Evolutionary conservation across 768 basidiomycete species (phyloP), one percentile per base, ranked within the genome.

Genomic region (Boletus pseudopeckii): DNA sequence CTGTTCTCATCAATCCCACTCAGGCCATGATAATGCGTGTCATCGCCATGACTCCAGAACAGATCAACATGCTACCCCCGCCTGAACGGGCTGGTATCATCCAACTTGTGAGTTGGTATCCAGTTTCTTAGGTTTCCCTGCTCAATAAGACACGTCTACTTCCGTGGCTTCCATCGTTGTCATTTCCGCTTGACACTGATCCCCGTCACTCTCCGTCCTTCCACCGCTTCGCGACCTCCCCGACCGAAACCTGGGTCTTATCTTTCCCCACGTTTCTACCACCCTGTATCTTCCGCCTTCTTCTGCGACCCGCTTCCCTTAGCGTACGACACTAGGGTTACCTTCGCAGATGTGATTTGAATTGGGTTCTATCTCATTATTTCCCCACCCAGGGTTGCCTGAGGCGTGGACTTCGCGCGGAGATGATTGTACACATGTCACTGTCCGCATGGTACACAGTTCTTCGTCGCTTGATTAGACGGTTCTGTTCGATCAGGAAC

Each of bases 21-120:
- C 55, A 86, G 86, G 80, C 80, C 37, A 82, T 92, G 71, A 83
- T 95, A 36, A 78, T 89, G 73, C 85, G 85, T 49, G 86, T 95
- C 3, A 63, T 94, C 51, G 74, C 81, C 34, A 88, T 98, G 85
- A 88, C 90, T 1, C 83, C 85, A 2, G 92, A 91, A 37, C 90
- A 97, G 67, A 85, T 97, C 53, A 82, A 84, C 46, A 75, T 76
- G 57, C 71, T 96, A 34, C 86, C 90, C 10, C 83, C 86, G 1
- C 71, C 77, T 5, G 92, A 95, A 62, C 78, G 88, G 26, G 78
- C 82, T 11, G 89, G 83, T 33, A 86, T 93, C 59, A 80, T 92
- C 61, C 90, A 93, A 72, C 75, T 97, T 65, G 92, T 93, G 38
- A 60, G 88, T 80, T 24, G 40, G 39, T 46, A 43, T 49, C 48